Evolutionary conservation across 306 rosid genomes (phyloP), one percentile per base, ranked within the genome.

Genomic region (Abrus pulchellus): DNA sequence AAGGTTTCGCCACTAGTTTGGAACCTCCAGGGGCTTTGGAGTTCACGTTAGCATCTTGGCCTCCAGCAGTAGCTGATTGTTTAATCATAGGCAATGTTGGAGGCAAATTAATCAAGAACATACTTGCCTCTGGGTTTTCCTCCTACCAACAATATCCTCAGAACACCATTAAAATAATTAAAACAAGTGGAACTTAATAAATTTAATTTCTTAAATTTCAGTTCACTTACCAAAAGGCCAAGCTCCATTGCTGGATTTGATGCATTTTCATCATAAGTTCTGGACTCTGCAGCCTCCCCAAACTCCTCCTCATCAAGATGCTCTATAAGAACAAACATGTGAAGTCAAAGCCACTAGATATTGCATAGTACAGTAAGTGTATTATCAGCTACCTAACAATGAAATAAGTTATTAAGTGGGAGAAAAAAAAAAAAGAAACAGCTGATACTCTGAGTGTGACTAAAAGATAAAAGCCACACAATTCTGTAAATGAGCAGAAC

Each of bases 261-360:
- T 40, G 79, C 66, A 43, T 65, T 85, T 89, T 95, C 99, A 67
- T 91, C 80, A 8, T 90, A 90, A 56, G 68, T 41, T 71, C 30
- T 47, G 33, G 86, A 54, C 77, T 85, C 90, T 64, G 87, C 83
- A 53, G 80, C 90, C 81, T 72, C 89, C 79, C 87, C 90, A 87
- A 92, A 95, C 79, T 95, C 98, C 55, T 85, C 88, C 85, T 87
- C 90, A 61, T 93, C 85, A 71, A 90, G 97, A 78, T 52, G 55
- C 56, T 88, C 97, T 95, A 78, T 82, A 77, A 65, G 70, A 71
- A 53, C 41, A 72, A 67, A 44, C 69, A 81, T 7, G 54, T 13
- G 0, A 52, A 81, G 76, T 69, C 74, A 78, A 60, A 50, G 7
- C 20, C 55, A 45, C 72, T 68, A 56, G 66, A 7, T 54, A 50